Conservation (phyloP, 31 red algal species). For the Odonthalia washingtoniensis region DNA sequence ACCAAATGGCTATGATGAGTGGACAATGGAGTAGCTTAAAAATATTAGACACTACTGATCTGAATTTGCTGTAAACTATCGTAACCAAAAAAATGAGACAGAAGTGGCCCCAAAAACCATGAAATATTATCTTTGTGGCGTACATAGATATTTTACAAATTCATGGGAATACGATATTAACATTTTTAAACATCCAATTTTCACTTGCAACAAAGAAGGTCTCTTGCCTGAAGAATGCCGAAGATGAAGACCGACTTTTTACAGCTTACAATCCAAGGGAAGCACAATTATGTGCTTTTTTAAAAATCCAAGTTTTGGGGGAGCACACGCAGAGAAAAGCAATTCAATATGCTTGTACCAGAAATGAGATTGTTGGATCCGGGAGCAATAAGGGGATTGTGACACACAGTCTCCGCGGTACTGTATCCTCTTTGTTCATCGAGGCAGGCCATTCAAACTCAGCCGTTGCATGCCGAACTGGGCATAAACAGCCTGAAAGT, state of each 20-base stretch:
- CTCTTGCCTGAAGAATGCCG: background rate
- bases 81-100: background rate
- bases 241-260: background rate
- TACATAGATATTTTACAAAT: background rate
- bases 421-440: slow-evolving; percentile 15
- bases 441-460: slow-evolving; percentile 18
- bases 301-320: background rate
- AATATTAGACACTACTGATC: background rate
- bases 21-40: slow-evolving; percentile 16
- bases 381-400: background rate
- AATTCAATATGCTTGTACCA: background rate
- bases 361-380: background rate
- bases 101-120: slow-evolving; percentile 1
- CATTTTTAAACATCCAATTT: background rate
- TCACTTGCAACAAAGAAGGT: too few species aligned
- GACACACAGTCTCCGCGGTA: slow-evolving; percentile 31
- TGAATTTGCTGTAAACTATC: slow-evolving; percentile 43
- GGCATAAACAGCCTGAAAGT: slow-evolving; percentile 21
- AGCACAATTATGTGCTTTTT: background rate
- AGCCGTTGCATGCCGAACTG: slow-evolving; percentile 27
- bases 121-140: background rate
- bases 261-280: background rate
- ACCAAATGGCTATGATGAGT: slow-evolving; percentile 17
- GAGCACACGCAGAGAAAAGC: slow-evolving; percentile 15
- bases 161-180: background rate